Conservation (phyloP, 2,329 filamentous ascomycete species). For the Pseudopyricularia cyperi region DNA sequence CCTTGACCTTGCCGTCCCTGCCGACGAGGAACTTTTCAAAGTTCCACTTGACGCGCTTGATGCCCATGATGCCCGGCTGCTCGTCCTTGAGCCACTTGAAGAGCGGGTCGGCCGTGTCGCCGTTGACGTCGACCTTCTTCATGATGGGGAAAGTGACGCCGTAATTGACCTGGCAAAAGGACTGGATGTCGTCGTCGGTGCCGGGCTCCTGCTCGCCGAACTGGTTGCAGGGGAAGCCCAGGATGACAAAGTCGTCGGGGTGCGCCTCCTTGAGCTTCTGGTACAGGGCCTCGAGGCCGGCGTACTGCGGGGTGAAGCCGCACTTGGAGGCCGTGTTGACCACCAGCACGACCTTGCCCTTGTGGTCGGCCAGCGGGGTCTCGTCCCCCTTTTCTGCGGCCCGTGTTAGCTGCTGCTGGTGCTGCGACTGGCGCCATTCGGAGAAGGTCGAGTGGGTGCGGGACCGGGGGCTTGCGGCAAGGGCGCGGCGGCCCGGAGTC, state of each 20-base stretch:
- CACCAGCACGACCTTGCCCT: conserved; percentile 86
- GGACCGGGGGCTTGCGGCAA: neutral
- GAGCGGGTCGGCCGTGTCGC: conserved; percentile 63
- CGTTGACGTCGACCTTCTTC: conserved; percentile 90
- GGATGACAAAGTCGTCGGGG: conserved; percentile 65
- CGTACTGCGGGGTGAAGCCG: conserved; percentile 95
- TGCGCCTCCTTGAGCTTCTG: conserved; percentile 58
- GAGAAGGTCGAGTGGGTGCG: neutral
- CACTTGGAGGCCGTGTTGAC: conserved; percentile 99
- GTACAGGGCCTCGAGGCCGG: conserved; percentile 82
- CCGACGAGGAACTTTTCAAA: conserved; percentile 97
- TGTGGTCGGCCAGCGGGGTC: conserved; percentile 56
- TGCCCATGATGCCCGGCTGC: conserved; percentile 71
- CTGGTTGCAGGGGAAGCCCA: conserved; percentile 98
- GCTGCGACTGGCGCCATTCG: neutral
- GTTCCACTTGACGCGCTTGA: conserved; percentile 97
- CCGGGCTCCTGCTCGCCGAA: conserved; percentile 87
- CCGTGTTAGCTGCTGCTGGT: conserved; percentile 2
- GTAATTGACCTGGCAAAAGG: conserved; percentile 87
- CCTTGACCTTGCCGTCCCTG: conserved; percentile 72
- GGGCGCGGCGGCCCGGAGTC: neutral
- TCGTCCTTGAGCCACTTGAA: conserved; percentile 63
- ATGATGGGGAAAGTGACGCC: conserved; percentile 85
- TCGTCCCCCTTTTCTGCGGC: conserved; percentile 57
- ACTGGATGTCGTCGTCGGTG: conserved; percentile 65